Base-by-base conservation (phyloP, 371 early-diverging fungal genomes). In the Actinomucor elegans region DNA sequence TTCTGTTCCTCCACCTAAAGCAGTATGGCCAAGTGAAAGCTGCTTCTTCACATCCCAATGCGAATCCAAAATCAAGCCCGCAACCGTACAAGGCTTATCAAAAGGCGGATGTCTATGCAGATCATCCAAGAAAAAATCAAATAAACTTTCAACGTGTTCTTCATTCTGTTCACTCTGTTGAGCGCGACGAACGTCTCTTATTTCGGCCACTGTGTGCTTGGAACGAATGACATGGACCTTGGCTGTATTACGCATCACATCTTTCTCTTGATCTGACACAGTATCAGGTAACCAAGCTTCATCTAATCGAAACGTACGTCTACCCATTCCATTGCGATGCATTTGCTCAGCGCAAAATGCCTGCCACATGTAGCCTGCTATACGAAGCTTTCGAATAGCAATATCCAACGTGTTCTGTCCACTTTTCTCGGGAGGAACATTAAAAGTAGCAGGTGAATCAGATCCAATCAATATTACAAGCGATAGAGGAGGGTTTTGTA, bases 341-440 rank as follows among this genome's bases (percentile, higher is more conserved):
- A 89, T 73, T 65, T 88, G 86, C 53, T 89, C 89, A 8, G 85
- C 77, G 37, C 77, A 79, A 55, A 84, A 88, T 1, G 86, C 88
- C 61, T 88, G 88, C 89, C 89, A 89, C 56, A 89, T 57, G 55
- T 89, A 88, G 1, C 76, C 88, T 5, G 81, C 77, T 61, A 80
- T 78, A 3, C 86, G 65, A 21, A 87, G 59, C 47, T 85, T 85
- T 44, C 69, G 66, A 6, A 72, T 57, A 0, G 85, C 85, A 3
- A 75, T 55, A 0, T 71, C 73, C 6, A 87, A 32, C 5, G 70
- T 73, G 59, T 79, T 72, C n/a, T 72, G 61, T 1, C 71, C 61
- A 5, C 57, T 58, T 18, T 74, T 70, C 36, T 83, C 69, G 1
- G 80, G 80, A 23, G 85, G 84, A 0, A 76, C 77, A 55, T 88